Percentiles rank a stretch among this genome's conserved stretches.
Conservation (phyloP, 306 rosid species). For the Vicia faba region DNA sequence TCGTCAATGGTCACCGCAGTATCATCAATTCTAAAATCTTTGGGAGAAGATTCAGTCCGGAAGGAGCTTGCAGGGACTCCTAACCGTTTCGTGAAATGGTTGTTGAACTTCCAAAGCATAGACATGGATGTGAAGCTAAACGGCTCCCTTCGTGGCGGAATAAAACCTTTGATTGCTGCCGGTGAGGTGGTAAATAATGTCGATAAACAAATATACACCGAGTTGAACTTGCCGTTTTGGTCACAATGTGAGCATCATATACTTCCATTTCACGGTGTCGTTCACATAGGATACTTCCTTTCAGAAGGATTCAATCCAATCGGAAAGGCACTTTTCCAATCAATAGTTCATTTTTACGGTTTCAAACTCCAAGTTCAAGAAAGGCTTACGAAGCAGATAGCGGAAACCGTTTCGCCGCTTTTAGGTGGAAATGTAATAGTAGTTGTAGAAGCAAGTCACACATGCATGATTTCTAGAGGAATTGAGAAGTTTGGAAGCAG, state of each 20-base stretch:
- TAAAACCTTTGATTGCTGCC: conserved; percentile 37
- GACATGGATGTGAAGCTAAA: conserved; percentile 72
- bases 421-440: conserved; percentile 81
- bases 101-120: conserved; percentile 68
- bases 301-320: conserved; percentile 52
- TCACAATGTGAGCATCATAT: conserved; percentile 88
- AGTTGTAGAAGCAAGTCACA: conserved; percentile 90
- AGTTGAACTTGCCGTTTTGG: conserved; percentile 76
- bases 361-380: conserved; percentile 97
- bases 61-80: conserved; percentile 86
- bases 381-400: conserved; percentile 89
- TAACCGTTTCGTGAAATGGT: conserved; percentile 73
- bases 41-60: conserved; percentile 90
- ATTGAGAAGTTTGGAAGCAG: conserved; percentile 90
- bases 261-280: conserved; percentile 92
- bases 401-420: conserved; percentile 73
- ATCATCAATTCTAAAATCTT: conserved; percentile 66
- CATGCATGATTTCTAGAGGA: conserved; percentile 96
- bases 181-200: conserved; percentile 30
- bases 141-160: conserved; percentile 44
- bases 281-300: conserved; percentile 72
- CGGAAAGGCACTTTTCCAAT: conserved; percentile 71
- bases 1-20: conserved; percentile 65
- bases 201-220: conserved; percentile 56
- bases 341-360: conserved; percentile 77